Conservation (phyloP, 2,329 filamentous ascomycete species). For the Talaromyces sp. region DNA sequence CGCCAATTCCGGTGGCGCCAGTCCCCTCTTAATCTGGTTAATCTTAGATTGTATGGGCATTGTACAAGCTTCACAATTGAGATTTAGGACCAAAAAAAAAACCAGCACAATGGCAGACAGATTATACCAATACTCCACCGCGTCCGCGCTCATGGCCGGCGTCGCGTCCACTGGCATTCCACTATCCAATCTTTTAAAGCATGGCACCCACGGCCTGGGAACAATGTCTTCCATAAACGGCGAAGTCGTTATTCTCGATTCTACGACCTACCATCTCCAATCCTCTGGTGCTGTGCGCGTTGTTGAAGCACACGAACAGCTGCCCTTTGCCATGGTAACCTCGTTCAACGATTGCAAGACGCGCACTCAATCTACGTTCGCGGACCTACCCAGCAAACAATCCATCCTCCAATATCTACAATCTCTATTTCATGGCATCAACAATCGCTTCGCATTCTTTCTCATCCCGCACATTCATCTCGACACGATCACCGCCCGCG, state of each 20-base stretch:
- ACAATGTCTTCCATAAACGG: slow-evolving; percentile 19
- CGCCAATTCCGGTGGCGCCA: slow-evolving; percentile 4
- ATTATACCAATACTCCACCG: slow-evolving; percentile 17
- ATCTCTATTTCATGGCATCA: not conserved
- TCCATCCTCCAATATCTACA: slow-evolving; percentile 9
- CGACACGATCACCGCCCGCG: slow-evolving; percentile 14
- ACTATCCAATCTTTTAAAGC: slow-evolving; percentile 11
- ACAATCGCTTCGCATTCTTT: slow-evolving; percentile 16
- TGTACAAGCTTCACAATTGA: not conserved
- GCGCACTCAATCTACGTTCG: slow-evolving; percentile 9
- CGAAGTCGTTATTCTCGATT: slow-evolving; percentile 17
- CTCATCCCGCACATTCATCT: slow-evolving; percentile 8
- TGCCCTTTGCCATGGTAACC: slow-evolving; percentile 17
- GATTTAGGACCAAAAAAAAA: not conserved
- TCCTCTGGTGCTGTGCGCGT: slow-evolving; percentile 9
- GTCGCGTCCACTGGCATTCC: slow-evolving; percentile 15
- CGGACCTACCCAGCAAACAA: slow-evolving; percentile 12
- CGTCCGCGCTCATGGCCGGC: slow-evolving; percentile 17
- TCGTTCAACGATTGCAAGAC: slow-evolving; percentile 13
- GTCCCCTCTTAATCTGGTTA: not conserved
- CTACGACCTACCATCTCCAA: slow-evolving; percentile 14
- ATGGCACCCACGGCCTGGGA: slow-evolving; percentile 16
- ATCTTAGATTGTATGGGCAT: not conserved
- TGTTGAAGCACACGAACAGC: slow-evolving; percentile 13
- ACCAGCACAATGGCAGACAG: slow-evolving; percentile 11